These are phyloP conservation scores for Coniochaeta sp. DNA, from an alignment of 2,329 filamentous ascomycete genomes.

Conservation along the genomic window DNA sequence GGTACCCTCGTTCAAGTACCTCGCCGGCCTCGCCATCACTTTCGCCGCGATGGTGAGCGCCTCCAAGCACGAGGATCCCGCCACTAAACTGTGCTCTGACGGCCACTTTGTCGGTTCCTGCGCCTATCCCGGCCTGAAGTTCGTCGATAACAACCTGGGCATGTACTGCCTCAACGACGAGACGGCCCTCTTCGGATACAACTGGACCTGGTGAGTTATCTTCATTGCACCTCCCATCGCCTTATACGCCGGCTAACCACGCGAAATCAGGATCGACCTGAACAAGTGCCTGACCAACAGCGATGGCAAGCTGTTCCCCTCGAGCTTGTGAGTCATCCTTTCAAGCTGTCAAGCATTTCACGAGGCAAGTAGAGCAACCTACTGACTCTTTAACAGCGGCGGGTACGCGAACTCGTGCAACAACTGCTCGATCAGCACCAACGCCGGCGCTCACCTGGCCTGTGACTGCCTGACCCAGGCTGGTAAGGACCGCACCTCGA, in stretches of 20 bases:
- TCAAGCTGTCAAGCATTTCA: neutral
- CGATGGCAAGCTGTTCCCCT: constrained; percentile 14
- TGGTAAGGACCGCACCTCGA: constrained; percentile 1
- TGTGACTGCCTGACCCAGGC: constrained; percentile 15
- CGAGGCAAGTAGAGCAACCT: neutral
- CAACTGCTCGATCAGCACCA: constrained; percentile 11
- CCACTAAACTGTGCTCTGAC: neutral
- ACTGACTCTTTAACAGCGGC: constrained; percentile 9
- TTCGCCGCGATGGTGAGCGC: neutral
- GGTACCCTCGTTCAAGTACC: neutral
- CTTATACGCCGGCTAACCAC: neutral
- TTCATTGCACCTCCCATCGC: neutral
- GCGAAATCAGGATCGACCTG: constrained; percentile 18
- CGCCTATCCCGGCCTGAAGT: constrained; percentile 25
- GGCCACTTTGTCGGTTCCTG: constrained; percentile 23
- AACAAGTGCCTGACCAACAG: constrained; percentile 22
- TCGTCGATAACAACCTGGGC: constrained; percentile 25
- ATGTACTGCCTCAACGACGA: constrained; percentile 32
- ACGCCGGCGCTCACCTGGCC: constrained; percentile 13
- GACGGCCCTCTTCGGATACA: constrained; percentile 25
- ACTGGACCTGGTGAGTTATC: constrained; percentile 29
- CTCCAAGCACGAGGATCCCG: neutral
- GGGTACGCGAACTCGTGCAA: constrained; percentile 16
- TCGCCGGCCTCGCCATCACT: neutral
- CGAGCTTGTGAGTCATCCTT: constrained; percentile 3